Evolutionary conservation across 371 early-diverging fungal species (phyloP), one percentile per base, ranked within the genome.

Genomic region (Actinomucor elegans): DNA sequence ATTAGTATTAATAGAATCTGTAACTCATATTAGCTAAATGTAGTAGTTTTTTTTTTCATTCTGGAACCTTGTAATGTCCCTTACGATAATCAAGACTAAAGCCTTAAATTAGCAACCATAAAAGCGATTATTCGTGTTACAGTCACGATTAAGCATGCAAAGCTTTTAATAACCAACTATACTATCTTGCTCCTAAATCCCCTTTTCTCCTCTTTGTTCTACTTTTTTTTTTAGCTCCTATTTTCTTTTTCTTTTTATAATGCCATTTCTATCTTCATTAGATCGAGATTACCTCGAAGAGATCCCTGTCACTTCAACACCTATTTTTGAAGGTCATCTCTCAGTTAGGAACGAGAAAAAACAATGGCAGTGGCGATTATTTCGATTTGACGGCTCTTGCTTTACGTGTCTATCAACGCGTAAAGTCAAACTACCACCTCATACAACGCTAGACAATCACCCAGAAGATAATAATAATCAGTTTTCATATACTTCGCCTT

Each of bases 321-420:
- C 73, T 28, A 66, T 78, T n/a, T 78, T 71, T 43, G 75, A 74
- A 47, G 79, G 79, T 23, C 65, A 73, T 42, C 63, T 78, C 10
- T 75, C 69, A 45, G 42, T 70, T 9, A 52, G 65, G 23, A 66
- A 51, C 11, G 71, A 66, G 4, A 68, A 68, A 38, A 68, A 68
- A 32, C 47, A 66, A 36, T 78, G 79, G 79, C 63, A 67, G 33
- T 69, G 73, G 67, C 66, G 73, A 11, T 44, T 78, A 24, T 78
- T 78, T 69, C 68, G 79, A 48, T 78, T 78, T 57, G 79, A 78
- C 33, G 79, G 79, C 10, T 65, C 68, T 0, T 49, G 52, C 4
- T 74, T 77, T 14, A 74, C 73, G 17, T 77, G 78, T 43, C 38
- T 77, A 12, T 71, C 72, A 2, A 59, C 69, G 6, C 59, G 60